Evolutionary conservation across 768 basidiomycete genomes (phyloP).

Genomic region (Boletus pseudopeckii): DNA sequence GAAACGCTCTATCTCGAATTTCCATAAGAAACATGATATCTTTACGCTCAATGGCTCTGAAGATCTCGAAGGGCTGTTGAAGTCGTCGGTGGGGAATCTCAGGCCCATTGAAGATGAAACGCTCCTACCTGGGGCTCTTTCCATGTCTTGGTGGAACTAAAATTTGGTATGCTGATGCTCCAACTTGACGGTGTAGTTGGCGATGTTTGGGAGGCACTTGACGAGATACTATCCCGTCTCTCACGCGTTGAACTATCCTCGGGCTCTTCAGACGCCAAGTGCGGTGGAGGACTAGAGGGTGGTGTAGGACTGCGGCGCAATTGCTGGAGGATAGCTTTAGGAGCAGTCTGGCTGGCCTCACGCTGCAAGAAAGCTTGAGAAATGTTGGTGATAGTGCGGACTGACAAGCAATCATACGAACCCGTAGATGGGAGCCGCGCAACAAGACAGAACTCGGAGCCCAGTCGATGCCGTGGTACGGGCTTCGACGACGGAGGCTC

Average conservation of each 20-base stretch:
- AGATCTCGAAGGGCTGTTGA: conserved; percentile 58
- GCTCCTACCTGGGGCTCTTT: conserved; percentile 51
- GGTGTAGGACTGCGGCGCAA: conserved; percentile 45
- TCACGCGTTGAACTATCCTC: conserved; percentile 9
- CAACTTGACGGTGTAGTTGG: conserved; percentile 14
- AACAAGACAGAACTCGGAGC: conserved; percentile 57
- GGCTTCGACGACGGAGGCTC: conserved; percentile 20
- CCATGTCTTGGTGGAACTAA: conserved; percentile 33
- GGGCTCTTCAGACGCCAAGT: conserved; percentile 19
- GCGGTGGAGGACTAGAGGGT: conserved; percentile 21
- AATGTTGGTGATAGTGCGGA: conserved; percentile 20
- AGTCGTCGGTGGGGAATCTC: not conserved
- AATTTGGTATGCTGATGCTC: conserved; percentile 13
- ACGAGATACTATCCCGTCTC: conserved; percentile 15
- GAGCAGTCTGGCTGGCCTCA: conserved; percentile 61
- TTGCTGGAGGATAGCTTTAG: conserved; percentile 54
- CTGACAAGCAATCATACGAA: conserved; percentile 31
- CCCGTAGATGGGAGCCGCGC: conserved; percentile 66
- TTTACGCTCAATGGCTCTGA: conserved; percentile 81
- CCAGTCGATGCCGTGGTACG: conserved; percentile 38
- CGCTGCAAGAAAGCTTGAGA: conserved; percentile 63
- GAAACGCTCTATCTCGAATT: conserved; percentile 74
- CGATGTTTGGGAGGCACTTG: conserved; percentile 22
- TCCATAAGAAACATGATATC: conserved; percentile 84
- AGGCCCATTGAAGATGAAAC: not conserved